Percentiles rank a stretch among this genome's conserved stretches.
Conservation (phyloP, 768 basidiomycete species). For the Scleroderma bovista region DNA sequence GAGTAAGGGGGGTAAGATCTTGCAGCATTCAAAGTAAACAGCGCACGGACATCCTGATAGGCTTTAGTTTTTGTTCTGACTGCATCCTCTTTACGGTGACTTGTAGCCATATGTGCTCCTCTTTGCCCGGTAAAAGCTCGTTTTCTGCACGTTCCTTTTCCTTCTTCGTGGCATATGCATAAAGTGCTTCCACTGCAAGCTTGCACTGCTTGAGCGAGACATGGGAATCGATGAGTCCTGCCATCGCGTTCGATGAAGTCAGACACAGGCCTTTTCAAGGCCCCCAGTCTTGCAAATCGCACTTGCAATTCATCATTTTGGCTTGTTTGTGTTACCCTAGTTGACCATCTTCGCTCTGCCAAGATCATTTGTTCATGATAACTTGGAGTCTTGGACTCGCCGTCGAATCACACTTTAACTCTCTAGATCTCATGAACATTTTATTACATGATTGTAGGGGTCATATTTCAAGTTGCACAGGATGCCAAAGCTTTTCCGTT, state of each 20-base stretch:
- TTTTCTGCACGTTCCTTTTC: slow-evolving; percentile 61
- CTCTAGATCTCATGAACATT: no score
- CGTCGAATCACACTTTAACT: no score
- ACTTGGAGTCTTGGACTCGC: no score
- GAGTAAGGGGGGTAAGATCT: slow-evolving; percentile 6
- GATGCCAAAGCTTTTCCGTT: no score
- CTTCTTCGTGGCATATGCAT: slow-evolving; percentile 61
- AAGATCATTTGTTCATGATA: no score
- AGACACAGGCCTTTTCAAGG: no score
- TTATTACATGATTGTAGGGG: no score
- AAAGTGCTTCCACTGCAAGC: slow-evolving; percentile 74
- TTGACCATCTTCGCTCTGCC: no score
- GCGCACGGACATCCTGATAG: slow-evolving; percentile 71
- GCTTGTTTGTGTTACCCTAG: background rate
- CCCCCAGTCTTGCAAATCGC: no score
- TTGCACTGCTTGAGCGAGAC: slow-evolving; percentile 71
- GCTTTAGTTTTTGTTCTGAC: slow-evolving; percentile 71
- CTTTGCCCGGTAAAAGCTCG: slow-evolving; percentile 71
- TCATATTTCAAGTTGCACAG: no score
- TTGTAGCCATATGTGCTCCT: slow-evolving; percentile 86
- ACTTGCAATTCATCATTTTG: background rate
- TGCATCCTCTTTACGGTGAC: slow-evolving; percentile 82
- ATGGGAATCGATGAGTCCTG: slow-evolving; percentile 60
- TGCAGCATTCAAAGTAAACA: background rate
- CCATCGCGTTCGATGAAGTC: slow-evolving; percentile 32